A percentile compares a stretch with the other conserved stretches of the same genome.
These are phyloP conservation scores for Nigrospora osmanthi DNA, from an alignment of 2,329 filamentous ascomycete genomes.

Conservation along the genomic window DNA sequence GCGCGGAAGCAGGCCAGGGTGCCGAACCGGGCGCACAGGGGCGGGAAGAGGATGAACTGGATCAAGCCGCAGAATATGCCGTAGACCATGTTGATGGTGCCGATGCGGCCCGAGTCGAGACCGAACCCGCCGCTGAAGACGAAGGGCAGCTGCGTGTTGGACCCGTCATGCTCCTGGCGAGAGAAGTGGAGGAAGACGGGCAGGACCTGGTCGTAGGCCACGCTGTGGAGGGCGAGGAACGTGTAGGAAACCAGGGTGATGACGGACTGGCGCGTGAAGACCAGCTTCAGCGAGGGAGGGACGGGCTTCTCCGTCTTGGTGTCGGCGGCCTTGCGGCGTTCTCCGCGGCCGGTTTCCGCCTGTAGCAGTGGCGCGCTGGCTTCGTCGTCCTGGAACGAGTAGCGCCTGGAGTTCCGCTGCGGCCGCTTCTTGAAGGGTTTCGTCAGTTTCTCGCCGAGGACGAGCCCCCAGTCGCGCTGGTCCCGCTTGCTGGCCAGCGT, in stretches of 20 bases:
- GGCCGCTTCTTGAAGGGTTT: conserved; percentile 22
- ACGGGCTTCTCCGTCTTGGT: conserved; percentile 11
- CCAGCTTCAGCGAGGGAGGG: conserved; percentile 22
- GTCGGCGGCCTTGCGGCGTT: conserved; percentile 9
- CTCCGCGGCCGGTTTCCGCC: conserved; percentile 13
- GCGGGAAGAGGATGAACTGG: conserved; percentile 82
- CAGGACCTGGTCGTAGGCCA: conserved; percentile 81
- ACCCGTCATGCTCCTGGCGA: conserved; percentile 43
- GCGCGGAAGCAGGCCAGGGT: conserved; percentile 65
- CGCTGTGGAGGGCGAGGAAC: conserved; percentile 71
- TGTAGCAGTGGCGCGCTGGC: conserved; percentile 47
- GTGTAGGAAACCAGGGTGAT: conserved; percentile 74
- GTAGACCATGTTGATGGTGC: conserved; percentile 77
- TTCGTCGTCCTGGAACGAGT: conserved; percentile 47
- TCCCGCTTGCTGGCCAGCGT: conserved; percentile 67
- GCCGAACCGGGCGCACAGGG: conserved; percentile 64
- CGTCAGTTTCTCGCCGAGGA: conserved; percentile 61
- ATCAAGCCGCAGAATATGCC: conserved; percentile 71
- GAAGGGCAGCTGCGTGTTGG: conserved; percentile 61
- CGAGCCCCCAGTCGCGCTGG: conserved; percentile 65
- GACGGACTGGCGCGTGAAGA: conserved; percentile 67
- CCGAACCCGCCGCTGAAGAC: conserved; percentile 81
- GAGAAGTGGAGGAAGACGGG: conserved; percentile 84
- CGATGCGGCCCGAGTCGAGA: conserved; percentile 64
- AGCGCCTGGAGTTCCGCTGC: conserved; percentile 24